These are phyloP conservation scores for Globisporangium middletonii DNA, from an alignment of 352 stramenopile species.

Conservation along the genomic window DNA sequence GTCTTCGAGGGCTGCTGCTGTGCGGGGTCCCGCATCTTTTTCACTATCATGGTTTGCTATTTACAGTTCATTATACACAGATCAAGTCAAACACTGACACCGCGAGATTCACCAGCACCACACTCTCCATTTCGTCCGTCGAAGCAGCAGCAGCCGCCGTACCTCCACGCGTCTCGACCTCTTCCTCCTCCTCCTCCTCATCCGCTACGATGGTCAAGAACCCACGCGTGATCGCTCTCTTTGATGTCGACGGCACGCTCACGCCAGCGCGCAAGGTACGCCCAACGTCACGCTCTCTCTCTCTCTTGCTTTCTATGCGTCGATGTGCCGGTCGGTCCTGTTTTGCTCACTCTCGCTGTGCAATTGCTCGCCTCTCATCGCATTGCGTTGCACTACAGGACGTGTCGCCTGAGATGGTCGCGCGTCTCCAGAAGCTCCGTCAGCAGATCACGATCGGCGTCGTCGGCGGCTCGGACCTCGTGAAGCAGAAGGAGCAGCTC, in stretches of 20 bases:
- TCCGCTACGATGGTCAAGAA: constrained; percentile 42
- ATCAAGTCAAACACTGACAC: too few species aligned
- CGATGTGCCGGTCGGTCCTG: too few species aligned
- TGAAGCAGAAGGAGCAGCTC: constrained; percentile 99
- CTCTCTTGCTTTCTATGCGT: neutral
- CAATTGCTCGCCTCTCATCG: neutral
- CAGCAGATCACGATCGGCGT: constrained; percentile 96
- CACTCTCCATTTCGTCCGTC: too few species aligned
- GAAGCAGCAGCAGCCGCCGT: neutral
- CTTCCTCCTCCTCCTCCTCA: neutral
- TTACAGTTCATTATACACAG: too few species aligned
- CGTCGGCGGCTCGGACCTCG: constrained; percentile 96
- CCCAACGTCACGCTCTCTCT: neutral
- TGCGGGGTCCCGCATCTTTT: too few species aligned
- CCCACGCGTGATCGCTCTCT: constrained; percentile 95
- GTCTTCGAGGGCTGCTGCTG: too few species aligned
- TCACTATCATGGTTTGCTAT: too few species aligned
- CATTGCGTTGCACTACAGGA: constrained; percentile 22
- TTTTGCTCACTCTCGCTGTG: neutral
- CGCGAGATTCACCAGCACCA: too few species aligned
- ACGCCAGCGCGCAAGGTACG: constrained; percentile 90
- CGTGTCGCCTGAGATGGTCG: constrained; percentile 90
- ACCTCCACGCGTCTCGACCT: neutral
- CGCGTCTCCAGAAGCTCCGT: constrained; percentile 92
- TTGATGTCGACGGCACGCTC: constrained; percentile 99